Base-by-base conservation (phyloP, 768 basidiomycete species). In the Phallus indusiatus region DNA sequence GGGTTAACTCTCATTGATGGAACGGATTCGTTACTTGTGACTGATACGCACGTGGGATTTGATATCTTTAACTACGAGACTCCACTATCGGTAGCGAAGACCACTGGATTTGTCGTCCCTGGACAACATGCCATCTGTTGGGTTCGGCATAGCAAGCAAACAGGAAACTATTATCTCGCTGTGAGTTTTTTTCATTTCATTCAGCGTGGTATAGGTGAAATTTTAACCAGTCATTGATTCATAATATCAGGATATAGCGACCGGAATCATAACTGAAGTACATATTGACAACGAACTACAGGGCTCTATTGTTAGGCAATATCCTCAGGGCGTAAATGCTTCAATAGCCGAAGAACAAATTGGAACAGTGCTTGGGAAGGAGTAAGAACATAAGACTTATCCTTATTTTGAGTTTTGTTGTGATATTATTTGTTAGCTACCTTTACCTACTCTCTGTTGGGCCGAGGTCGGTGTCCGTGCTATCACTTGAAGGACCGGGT, bases 281-380 rank as follows among this genome's bases (percentile, higher is more conserved):
- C 70, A 72, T 47, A 71, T 81, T 49, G 74, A 77, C 64, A 67
- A 70, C 61, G 75, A 78, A 61, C 71, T 81, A 33, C 71, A 72
- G 56, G 75, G 70, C 5, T 67, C 70, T 18, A 74, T 80, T 46
- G 76, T 79, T 47, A 76, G 74, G 62, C 67, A 68, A 65, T 68
- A 68, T 56, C 56, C 60, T 14, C 63, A 63, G 49, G 57, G 62
- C 37, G 49, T 62, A 57, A 54, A 54, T 16, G 49, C 35, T n/a
- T 60, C 62, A 2, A 53, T 68, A 8, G 67, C 69, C 46, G 71
- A 72, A 53, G 64, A 64, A 60, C 67, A 66, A 34, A 61, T 71
- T 46, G 71, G 68, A 5, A 67, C 65, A 5, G 54, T 72, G 21
- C 63, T 63, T 56, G 66, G 64, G 55, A 66, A 67, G 35, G 71